Evolutionary conservation across 352 stramenopile species (phyloP).

Genomic region (Phytophthora sojae): DNA sequence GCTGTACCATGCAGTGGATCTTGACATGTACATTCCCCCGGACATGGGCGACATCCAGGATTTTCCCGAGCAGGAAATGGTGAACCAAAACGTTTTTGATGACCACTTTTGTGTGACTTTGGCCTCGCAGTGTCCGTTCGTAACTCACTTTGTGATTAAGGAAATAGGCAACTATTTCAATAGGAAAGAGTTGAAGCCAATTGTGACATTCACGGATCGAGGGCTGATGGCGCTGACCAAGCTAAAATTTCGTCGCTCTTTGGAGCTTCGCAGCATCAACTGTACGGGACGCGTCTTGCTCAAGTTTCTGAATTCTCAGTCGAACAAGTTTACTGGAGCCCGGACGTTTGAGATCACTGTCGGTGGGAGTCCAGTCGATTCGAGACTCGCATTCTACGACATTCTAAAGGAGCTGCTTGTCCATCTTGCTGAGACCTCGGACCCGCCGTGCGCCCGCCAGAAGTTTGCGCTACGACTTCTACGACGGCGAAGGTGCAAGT

Average conservation of each 20-base stretch:
- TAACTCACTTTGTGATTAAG: slow-evolving; percentile 33
- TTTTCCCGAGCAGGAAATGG: slow-evolving; percentile 33
- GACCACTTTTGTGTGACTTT: slow-evolving; percentile 39
- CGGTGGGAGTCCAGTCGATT: slow-evolving; percentile 24
- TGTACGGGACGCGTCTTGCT: slow-evolving; percentile 43
- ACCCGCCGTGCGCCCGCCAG: slow-evolving; percentile 5
- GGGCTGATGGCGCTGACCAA: slow-evolving; percentile 37
- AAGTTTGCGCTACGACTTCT: slow-evolving; percentile 21
- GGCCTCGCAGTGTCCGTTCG: slow-evolving; percentile 23
- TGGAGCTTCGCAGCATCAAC: slow-evolving; percentile 45
- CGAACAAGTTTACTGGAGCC: slow-evolving; percentile 30
- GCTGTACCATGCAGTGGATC: slow-evolving; percentile 40
- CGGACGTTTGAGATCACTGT: slow-evolving; percentile 41
- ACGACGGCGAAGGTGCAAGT: neutral
- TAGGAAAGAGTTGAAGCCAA: slow-evolving; percentile 25
- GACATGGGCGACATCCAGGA: slow-evolving; percentile 11
- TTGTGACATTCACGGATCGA: slow-evolving; percentile 42
- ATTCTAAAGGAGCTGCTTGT: slow-evolving; percentile 16
- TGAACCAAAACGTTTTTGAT: slow-evolving; percentile 40
- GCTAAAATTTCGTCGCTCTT: slow-evolving; percentile 37
- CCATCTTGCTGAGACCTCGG: slow-evolving; percentile 2
- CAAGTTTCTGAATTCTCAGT: slow-evolving; percentile 39
- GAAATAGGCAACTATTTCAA: slow-evolving; percentile 44
- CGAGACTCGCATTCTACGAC: slow-evolving; percentile 39
- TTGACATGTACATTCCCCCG: neutral